These are phyloP conservation scores for Crithidia brevicula DNA, from an alignment of 208 protist genomes.

Conservation along the genomic window DNA sequence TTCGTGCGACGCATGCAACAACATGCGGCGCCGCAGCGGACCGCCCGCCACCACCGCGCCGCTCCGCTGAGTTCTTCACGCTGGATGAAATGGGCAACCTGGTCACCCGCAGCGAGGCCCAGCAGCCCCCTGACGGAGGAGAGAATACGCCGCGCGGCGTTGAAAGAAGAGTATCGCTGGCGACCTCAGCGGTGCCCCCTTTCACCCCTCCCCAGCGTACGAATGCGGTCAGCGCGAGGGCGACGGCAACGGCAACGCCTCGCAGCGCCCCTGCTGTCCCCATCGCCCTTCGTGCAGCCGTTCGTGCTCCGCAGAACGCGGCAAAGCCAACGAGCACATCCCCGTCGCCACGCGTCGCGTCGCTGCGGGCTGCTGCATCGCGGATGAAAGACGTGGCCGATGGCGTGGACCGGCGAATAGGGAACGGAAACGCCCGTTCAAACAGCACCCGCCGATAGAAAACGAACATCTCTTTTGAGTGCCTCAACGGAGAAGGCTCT, in stretches of 20 bases:
- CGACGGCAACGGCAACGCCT: neutral
- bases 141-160: neutral
- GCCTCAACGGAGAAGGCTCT: no score
- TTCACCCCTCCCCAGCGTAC: no score
- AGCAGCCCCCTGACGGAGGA: no score
- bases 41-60: constrained; percentile 1
- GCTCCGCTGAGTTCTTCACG: constrained; percentile 47
- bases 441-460: neutral
- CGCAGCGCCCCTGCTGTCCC: neutral
- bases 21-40: neutral
- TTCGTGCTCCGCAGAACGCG: neutral
- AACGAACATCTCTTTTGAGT: neutral
- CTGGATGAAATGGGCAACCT: constrained; percentile 61
- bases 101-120: constrained; percentile 30
- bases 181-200: no score
- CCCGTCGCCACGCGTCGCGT: constrained; percentile 33
- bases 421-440: neutral
- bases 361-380: constrained; percentile 35
- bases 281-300: constrained; percentile 14
- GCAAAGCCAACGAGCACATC: neutral
- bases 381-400: constrained; percentile 64
- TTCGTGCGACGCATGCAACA: constrained; percentile 19
- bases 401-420: constrained; percentile 33
- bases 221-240: no score
- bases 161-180: no score